phyloP scores from a whole-genome alignment of 2,329 filamentous ascomycete species.

The Aureobasidium sp. region DNA sequence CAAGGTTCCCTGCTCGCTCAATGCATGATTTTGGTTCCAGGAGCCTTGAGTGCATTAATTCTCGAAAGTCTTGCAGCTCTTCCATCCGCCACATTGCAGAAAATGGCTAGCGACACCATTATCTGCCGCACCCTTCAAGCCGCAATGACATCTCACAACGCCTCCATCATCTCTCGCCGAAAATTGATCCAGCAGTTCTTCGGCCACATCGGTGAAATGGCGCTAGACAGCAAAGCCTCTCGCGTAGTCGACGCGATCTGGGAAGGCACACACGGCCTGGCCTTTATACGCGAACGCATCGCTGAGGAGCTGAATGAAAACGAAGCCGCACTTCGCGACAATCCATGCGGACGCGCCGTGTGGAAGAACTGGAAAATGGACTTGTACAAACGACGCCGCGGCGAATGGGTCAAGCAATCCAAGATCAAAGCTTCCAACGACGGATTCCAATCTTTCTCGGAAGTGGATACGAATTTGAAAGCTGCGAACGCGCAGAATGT shows the following conservation, averaged over 20 bases:
- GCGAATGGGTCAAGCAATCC: slow-evolving; percentile 58
- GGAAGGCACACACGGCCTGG: slow-evolving; percentile 55
- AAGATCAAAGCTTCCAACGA: slow-evolving; percentile 47
- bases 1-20: slow-evolving; percentile 81
- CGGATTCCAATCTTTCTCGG: slow-evolving; percentile 45
- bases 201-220: slow-evolving; percentile 53
- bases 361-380: slow-evolving; percentile 73
- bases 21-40: slow-evolving; percentile 68
- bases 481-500: slow-evolving; percentile 13
- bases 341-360: slow-evolving; percentile 57
- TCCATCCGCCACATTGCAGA: slow-evolving; percentile 46
- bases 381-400: slow-evolving; percentile 55
- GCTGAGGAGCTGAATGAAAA: slow-evolving; percentile 55
- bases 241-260: slow-evolving; percentile 63
- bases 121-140: slow-evolving; percentile 59
- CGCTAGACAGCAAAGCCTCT: slow-evolving; percentile 56
- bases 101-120: slow-evolving; percentile 57
- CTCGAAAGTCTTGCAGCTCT: slow-evolving; percentile 52
- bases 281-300: slow-evolving; percentile 61
- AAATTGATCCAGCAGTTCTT: slow-evolving; percentile 59
- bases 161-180: slow-evolving; percentile 52
- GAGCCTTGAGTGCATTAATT: slow-evolving; percentile 60
- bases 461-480: slow-evolving; percentile 31
- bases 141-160: slow-evolving; percentile 49
- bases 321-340: slow-evolving; percentile 57